These are phyloP conservation scores for Babesia caballi DNA, from an alignment of 169 alveolate species.

Conservation along the genomic window DNA sequence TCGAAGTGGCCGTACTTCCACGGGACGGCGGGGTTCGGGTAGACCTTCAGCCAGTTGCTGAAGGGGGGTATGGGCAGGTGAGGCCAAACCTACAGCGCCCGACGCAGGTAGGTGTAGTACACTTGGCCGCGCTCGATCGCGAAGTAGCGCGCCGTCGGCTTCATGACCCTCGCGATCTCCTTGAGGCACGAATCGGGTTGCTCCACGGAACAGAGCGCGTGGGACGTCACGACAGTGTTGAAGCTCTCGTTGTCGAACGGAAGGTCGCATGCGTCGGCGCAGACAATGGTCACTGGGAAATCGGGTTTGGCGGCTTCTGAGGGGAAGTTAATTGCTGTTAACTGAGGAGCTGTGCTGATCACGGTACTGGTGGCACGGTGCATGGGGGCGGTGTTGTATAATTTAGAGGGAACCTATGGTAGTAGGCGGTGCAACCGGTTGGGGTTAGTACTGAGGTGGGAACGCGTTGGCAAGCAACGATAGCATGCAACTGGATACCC, in stretches of 20 bases:
- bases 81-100: constrained; percentile 37
- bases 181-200: constrained; percentile 61
- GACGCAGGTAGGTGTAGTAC: constrained; percentile 59
- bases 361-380: not conserved
- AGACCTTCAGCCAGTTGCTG: constrained; percentile 64
- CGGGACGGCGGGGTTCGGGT: constrained; percentile 75
- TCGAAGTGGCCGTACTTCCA: constrained; percentile 80
- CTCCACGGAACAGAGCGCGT: constrained; percentile 76
- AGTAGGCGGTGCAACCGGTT: too few species aligned
- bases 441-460: too few species aligned
- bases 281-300: constrained; percentile 70
- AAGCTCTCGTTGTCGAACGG: constrained; percentile 68
- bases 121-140: constrained; percentile 73
- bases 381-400: not conserved
- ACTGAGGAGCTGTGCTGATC: not conserved
- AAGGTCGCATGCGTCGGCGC: constrained; percentile 62
- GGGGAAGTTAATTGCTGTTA: not conserved
- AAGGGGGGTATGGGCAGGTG: not conserved
- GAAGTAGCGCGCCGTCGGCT: constrained; percentile 61
- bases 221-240: constrained; percentile 73
- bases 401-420: not conserved
- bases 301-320: constrained; percentile 63
- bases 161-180: constrained; percentile 66
- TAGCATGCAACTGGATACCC: too few species aligned
- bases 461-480: too few species aligned